A percentile compares a stretch with the other conserved stretches of the same genome.
phyloP scores from a whole-genome alignment of 2,329 filamentous ascomycete species.

The Alternaria triticina region DNA sequence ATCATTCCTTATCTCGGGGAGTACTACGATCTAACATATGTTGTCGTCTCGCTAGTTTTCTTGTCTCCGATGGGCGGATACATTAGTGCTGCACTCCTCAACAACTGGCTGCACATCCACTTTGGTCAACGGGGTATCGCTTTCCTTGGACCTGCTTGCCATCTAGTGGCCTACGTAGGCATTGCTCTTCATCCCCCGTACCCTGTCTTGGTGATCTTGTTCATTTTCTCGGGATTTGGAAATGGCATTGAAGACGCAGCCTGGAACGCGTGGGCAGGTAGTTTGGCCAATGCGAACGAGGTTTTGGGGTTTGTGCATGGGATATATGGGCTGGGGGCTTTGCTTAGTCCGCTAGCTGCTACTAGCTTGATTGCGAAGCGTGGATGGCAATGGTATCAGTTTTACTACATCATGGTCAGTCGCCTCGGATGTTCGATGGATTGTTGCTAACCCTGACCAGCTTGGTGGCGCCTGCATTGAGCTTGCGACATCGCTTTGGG shows the following conservation, averaged over 20 bases:
- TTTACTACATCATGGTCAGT: slow-evolving; percentile 71
- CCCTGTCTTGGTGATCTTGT: slow-evolving; percentile 66
- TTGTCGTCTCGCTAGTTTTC: slow-evolving; percentile 68
- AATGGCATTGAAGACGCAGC: slow-evolving; percentile 69
- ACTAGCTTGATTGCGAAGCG: slow-evolving; percentile 71
- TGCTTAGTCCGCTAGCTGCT: slow-evolving; percentile 70
- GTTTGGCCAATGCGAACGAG: slow-evolving; percentile 74
- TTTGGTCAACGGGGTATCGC: slow-evolving; percentile 74
- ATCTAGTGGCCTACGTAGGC: slow-evolving; percentile 68
- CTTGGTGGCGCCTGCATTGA: slow-evolving; percentile 62
- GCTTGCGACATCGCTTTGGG: slow-evolving; percentile 55
- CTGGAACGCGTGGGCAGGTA: slow-evolving; percentile 68
- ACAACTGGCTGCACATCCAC: slow-evolving; percentile 66
- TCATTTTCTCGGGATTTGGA: slow-evolving; percentile 71
- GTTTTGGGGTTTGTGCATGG: slow-evolving; percentile 73
- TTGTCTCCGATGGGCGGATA: slow-evolving; percentile 70
- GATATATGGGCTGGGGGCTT: slow-evolving; percentile 72
- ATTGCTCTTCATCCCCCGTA: slow-evolving; percentile 71
- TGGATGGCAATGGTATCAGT: slow-evolving; percentile 68
- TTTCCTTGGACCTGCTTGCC: slow-evolving; percentile 66
- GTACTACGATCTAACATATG: slow-evolving; percentile 66
- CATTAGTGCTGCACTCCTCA: slow-evolving; percentile 64
- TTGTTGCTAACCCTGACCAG: not conserved
- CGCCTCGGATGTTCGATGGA: not conserved
- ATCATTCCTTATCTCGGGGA: slow-evolving; percentile 56